phyloP scores from a whole-genome alignment of 23 red algal genomes.

The Agarophyton chilense region DNA sequence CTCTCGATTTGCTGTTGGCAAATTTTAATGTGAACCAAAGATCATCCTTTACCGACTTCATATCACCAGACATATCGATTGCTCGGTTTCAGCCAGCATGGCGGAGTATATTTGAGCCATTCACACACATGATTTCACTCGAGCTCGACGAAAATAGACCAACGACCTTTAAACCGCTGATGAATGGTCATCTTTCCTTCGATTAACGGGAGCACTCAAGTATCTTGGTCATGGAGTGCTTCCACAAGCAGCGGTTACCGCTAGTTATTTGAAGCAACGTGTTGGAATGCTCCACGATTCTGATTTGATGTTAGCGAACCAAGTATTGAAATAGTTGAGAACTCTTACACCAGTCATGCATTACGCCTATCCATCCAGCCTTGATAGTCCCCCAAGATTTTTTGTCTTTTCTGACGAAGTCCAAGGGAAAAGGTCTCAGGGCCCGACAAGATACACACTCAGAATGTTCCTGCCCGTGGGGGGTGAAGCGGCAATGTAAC shows the following conservation, averaged over 20 bases:
- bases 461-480: conserved; percentile 19
- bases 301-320: neutral
- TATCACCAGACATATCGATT: no score
- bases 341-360: neutral
- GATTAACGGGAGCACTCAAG: no score
- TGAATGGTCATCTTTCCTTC: no score
- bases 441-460: neutral
- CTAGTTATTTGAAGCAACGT: no score
- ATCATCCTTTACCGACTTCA: neutral
- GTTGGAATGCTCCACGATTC: conserved; percentile 1
- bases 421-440: conserved; percentile 8
- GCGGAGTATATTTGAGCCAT: neutral
- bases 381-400: neutral
- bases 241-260: no score
- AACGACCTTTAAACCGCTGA: no score
- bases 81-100: conserved; percentile 9
- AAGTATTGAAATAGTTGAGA: neutral
- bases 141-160: no score
- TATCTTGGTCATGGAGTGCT: no score
- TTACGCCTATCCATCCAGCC: neutral
- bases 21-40: neutral
- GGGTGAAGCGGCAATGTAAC: neutral
- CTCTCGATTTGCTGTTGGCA: no score
- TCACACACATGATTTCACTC: neutral
- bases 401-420: conserved; percentile 4